phyloP scores from a whole-genome alignment of 805 yeast genomes.

The Yamadazyma nakazawae region DNA sequence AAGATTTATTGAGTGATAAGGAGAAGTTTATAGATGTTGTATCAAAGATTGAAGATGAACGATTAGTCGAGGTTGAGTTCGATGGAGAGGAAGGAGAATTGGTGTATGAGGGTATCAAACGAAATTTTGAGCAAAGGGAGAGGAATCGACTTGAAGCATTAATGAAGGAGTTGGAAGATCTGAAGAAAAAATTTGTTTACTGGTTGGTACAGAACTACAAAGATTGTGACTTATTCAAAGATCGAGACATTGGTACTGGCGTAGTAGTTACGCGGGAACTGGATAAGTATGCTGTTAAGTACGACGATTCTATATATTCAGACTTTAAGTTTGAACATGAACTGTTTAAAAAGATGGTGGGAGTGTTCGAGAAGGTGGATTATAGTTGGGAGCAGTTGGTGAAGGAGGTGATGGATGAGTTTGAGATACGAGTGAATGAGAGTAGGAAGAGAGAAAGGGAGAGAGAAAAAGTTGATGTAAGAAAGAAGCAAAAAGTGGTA shows the following conservation, averaged over 20 bases:
- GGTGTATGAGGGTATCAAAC: slow-evolving; percentile 26
- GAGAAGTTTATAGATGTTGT: slow-evolving; percentile 20
- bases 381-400: background rate
- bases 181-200: slow-evolving; percentile 10
- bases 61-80: slow-evolving; percentile 21
- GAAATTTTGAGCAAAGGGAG: slow-evolving; percentile 19
- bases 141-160: slow-evolving; percentile 11
- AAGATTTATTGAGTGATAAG: slow-evolving; percentile 12
- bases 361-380: background rate
- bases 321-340: background rate
- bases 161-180: slow-evolving; percentile 12
- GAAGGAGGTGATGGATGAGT: background rate
- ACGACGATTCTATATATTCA: background rate
- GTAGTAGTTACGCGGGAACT: background rate
- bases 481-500: slow-evolving; percentile 2
- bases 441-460: background rate
- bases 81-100: slow-evolving; percentile 9
- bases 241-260: background rate
- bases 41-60: slow-evolving; percentile 23
- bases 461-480: background rate
- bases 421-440: background rate
- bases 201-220: slow-evolving; percentile 15
- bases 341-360: background rate
- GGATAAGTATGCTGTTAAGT: background rate
- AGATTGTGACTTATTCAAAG: background rate